Conservation (phyloP, 495 filamentous ascomycete species). For the Aspergillus ostianus region DNA sequence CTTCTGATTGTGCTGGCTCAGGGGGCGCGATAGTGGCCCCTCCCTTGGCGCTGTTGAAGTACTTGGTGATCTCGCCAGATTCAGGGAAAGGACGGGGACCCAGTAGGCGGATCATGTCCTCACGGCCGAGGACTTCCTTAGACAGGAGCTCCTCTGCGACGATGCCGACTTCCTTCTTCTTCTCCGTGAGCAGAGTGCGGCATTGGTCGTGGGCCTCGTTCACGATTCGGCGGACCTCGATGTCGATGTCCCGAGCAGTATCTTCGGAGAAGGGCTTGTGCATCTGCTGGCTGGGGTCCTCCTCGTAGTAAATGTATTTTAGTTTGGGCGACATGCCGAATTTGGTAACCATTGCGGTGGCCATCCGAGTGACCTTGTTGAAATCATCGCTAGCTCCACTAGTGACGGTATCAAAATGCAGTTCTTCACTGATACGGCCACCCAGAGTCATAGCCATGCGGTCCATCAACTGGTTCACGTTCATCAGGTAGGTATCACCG, state of each 20-base stretch:
- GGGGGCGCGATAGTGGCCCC: conserved; percentile 56
- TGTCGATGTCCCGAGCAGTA: conserved; percentile 86
- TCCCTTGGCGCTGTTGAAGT: conserved; percentile 63
- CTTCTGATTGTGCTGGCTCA: conserved; percentile 44
- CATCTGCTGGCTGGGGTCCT: conserved; percentile 71
- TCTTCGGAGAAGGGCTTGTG: conserved; percentile 95
- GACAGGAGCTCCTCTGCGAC: conserved; percentile 89
- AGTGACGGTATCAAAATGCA: conserved; percentile 95
- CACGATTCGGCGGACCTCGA: conserved; percentile 84
- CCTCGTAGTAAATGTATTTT: conserved; percentile 85
- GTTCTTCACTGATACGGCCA: conserved; percentile 88
- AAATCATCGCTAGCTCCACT: conserved; percentile 94
- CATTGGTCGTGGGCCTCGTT: conserved; percentile 91
- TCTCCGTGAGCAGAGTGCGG: conserved; percentile 73
- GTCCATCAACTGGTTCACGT: conserved; percentile 93
- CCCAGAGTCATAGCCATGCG: conserved; percentile 99
- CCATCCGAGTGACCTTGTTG: conserved; percentile 96
- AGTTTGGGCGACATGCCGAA: conserved; percentile 97
- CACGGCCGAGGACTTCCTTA: conserved; percentile 87
- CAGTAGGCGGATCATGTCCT: conserved; percentile 86
- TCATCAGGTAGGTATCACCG: conserved; percentile 89
- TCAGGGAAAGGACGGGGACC: conserved; percentile 81
- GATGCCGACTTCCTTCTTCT: conserved; percentile 82
- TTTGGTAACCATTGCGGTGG: conserved; percentile 93
- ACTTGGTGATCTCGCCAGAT: conserved; percentile 85